These are phyloP conservation scores for Pestalotiopsis fici DNA, from an alignment of 2,329 filamentous ascomycete species.

Conservation along the genomic window DNA sequence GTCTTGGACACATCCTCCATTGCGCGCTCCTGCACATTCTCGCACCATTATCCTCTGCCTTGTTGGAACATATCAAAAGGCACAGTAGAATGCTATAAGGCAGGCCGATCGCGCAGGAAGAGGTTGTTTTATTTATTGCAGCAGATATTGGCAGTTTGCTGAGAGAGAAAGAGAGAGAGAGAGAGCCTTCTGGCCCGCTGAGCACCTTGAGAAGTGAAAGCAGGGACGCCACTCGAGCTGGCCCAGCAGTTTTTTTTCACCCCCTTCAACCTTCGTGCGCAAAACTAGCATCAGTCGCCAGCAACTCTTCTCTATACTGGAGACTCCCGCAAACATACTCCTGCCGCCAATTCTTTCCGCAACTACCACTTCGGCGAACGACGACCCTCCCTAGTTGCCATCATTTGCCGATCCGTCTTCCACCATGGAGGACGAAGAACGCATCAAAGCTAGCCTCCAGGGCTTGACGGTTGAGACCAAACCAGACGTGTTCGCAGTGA, in stretches of 20 bases:
- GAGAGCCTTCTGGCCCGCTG: background rate
- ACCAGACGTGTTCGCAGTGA: constrained; percentile 19
- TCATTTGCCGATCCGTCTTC: background rate
- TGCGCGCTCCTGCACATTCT: background rate
- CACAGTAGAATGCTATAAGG: background rate
- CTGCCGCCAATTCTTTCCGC: background rate
- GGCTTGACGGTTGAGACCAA: constrained; percentile 45
- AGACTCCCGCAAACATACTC: background rate
- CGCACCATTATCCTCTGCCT: background rate
- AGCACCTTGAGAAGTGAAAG: background rate
- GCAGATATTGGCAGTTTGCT: background rate
- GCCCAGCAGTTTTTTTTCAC: background rate
- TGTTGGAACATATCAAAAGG: background rate
- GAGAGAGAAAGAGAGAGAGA: background rate
- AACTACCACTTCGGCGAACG: background rate
- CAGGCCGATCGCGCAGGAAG: background rate
- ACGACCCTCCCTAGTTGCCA: background rate
- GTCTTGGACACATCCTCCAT: background rate
- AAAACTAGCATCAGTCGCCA: background rate
- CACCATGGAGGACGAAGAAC: constrained; percentile 33
- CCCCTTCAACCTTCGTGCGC: background rate
- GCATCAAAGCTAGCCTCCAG: constrained; percentile 35
- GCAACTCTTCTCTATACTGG: background rate
- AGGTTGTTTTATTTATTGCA: background rate
- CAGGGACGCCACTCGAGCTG: background rate